A percentile compares a stretch with the other conserved stretches of the same genome.
Conservation (phyloP, 139 green algal species). For the Micractinium conductrix region DNA sequence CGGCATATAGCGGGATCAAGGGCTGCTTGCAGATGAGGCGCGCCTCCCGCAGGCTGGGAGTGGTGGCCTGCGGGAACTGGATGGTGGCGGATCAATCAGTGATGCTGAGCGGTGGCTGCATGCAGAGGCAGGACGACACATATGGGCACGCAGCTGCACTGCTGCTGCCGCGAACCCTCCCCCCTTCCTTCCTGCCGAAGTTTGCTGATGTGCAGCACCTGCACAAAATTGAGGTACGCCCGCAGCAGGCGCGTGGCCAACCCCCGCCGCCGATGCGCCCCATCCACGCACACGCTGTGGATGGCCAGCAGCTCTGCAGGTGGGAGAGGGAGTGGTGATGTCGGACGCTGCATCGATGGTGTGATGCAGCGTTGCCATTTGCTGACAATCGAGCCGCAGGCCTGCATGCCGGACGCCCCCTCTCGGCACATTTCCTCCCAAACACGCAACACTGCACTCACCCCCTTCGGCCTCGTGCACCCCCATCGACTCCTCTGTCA, state of each 20-base stretch:
- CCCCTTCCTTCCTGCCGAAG: too few relatives aligned
- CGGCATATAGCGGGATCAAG: constrained; percentile 32
- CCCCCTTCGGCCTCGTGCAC: constrained; percentile 59
- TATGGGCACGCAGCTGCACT: too few relatives aligned
- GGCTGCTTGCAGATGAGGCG: constrained; percentile 71
- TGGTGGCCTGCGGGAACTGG: too few relatives aligned
- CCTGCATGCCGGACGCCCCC: too few relatives aligned
- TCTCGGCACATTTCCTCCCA: not conserved
- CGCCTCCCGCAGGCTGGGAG: constrained; percentile 37
- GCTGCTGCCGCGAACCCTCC: too few relatives aligned
- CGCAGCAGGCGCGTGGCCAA: constrained; percentile 59
- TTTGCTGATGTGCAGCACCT: too few relatives aligned
- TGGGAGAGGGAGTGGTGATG: not conserved
- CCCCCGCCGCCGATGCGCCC: constrained; percentile 32
- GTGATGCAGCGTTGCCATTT: too few relatives aligned
- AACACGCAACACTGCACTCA: not conserved
- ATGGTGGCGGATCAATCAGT: too few relatives aligned
- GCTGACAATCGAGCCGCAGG: too few relatives aligned
- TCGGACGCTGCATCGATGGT: too few relatives aligned
- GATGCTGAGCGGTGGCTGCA: too few relatives aligned
- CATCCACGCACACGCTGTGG: constrained; percentile 64
- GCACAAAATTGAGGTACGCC: constrained; percentile 56
- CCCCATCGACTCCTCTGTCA: constrained; percentile 74
- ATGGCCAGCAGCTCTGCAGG: constrained; percentile 56
- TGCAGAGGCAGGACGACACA: too few relatives aligned